Evolutionary conservation across 352 stramenopile species (phyloP).

Genomic region (Phytophthora hibernalis): DNA sequence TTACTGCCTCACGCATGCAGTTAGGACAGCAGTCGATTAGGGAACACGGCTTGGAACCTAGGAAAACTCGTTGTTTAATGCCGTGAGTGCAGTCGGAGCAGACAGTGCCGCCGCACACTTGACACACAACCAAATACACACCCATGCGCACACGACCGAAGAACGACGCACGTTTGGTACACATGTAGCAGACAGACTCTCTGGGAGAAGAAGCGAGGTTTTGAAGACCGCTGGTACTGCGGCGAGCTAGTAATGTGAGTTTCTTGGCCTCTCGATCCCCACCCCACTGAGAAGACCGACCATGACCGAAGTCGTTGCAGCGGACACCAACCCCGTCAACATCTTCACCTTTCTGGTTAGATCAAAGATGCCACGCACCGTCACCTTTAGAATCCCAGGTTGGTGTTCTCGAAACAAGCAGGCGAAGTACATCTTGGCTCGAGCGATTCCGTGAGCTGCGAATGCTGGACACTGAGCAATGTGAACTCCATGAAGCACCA

Average conservation of each 20-base stretch:
- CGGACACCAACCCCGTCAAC: slow-evolving; percentile 21
- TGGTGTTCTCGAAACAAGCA: slow-evolving; percentile 47
- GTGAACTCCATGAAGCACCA: slow-evolving; percentile 53
- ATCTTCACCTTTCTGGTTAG: slow-evolving; percentile 42
- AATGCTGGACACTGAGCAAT: slow-evolving; percentile 49
- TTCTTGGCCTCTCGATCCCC: slow-evolving; percentile 56
- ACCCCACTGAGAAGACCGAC: slow-evolving; percentile 52
- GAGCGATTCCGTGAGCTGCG: slow-evolving; percentile 28
- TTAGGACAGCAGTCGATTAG: slow-evolving; percentile 43
- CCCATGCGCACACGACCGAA: slow-evolving; percentile 22
- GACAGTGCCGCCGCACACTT: slow-evolving; percentile 49
- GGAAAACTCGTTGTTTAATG: slow-evolving; percentile 55
- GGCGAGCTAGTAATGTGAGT: slow-evolving; percentile 46
- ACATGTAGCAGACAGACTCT: slow-evolving; percentile 31
- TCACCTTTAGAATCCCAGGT: slow-evolving; percentile 42
- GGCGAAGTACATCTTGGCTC: slow-evolving; percentile 45
- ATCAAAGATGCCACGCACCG: slow-evolving; percentile 54
- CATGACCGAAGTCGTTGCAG: slow-evolving; percentile 43
- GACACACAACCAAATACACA: slow-evolving; percentile 39
- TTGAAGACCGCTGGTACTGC: slow-evolving; percentile 13
- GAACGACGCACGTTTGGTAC: slow-evolving; percentile 36
- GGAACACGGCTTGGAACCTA: slow-evolving; percentile 27
- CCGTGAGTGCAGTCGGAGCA: slow-evolving; percentile 49
- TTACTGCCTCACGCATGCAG: slow-evolving; percentile 45
- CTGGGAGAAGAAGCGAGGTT: slow-evolving; percentile 9